Conservation (phyloP, 2,329 filamentous ascomycete genomes). For the Penicillium sp. region DNA sequence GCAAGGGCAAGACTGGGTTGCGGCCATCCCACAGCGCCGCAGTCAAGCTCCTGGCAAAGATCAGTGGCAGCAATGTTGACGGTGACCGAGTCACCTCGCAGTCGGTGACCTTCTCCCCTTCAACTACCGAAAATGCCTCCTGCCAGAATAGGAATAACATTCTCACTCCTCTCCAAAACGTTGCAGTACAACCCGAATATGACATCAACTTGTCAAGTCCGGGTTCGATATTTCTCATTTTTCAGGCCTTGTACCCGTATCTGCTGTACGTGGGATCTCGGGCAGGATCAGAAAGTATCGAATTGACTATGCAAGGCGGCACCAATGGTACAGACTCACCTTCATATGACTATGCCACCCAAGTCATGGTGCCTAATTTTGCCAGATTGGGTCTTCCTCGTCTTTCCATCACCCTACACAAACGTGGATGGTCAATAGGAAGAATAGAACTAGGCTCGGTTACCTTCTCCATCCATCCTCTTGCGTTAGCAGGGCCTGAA, state of each 20-base stretch:
- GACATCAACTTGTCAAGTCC: slow-evolving; percentile 48
- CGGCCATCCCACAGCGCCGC: slow-evolving; percentile 58
- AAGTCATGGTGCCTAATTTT: slow-evolving; percentile 57
- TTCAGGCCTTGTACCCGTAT: slow-evolving; percentile 61
- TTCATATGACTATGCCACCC: slow-evolving; percentile 55
- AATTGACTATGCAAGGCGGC: slow-evolving; percentile 53
- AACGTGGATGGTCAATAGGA: slow-evolving; percentile 56
- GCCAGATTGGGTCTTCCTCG: slow-evolving; percentile 49
- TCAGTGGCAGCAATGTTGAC: slow-evolving; percentile 45
- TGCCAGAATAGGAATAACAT: slow-evolving; percentile 1
- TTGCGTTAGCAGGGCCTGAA: not conserved
- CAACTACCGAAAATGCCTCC: not conserved
- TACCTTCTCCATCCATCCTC: slow-evolving; percentile 47
- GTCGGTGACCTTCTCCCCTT: slow-evolving; percentile 22
- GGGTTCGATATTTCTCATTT: slow-evolving; percentile 55
- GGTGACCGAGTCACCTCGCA: slow-evolving; percentile 37
- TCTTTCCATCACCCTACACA: slow-evolving; percentile 43
- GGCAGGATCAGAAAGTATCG: slow-evolving; percentile 22
- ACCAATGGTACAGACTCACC: slow-evolving; percentile 58
- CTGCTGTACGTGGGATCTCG: slow-evolving; percentile 46
- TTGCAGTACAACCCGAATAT: slow-evolving; percentile 32
- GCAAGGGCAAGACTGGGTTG: slow-evolving; percentile 50
- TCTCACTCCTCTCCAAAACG: slow-evolving; percentile 7
- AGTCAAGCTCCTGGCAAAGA: slow-evolving; percentile 52
- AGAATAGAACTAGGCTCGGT: slow-evolving; percentile 48